Evolutionary conservation across 495 filamentous ascomycete genomes (phyloP).

Genomic region (Tuber microsphaerosporum): DNA sequence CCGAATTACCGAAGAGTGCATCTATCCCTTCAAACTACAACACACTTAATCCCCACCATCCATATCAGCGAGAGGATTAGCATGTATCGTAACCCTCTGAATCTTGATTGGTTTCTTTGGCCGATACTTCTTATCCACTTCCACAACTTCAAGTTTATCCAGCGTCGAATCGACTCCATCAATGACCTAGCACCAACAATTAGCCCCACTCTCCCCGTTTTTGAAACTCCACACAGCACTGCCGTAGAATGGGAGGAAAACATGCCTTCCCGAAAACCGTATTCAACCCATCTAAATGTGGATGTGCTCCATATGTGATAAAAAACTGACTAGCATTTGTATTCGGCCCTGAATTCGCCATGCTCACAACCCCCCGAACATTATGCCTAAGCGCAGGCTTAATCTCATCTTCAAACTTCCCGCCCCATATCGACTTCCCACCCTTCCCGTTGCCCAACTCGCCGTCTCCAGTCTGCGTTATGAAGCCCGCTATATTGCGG

Average conservation of each 20-base stretch:
- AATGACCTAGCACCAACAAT: conserved; percentile 46
- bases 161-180: conserved; percentile 58
- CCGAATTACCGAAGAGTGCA: neutral
- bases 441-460: conserved; percentile 61
- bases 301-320: conserved; percentile 72
- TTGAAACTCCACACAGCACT: conserved; percentile 47
- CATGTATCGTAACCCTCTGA: conserved; percentile 76
- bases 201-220: conserved; percentile 28
- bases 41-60: conserved; percentile 35
- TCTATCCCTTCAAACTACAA: neutral
- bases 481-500: conserved; percentile 78
- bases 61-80: conserved; percentile 73
- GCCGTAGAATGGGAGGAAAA: conserved; percentile 40
- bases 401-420: conserved; percentile 86
- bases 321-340: conserved; percentile 97
- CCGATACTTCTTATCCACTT: conserved; percentile 84
- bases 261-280: conserved; percentile 85
- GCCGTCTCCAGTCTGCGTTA: conserved; percentile 83
- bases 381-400: conserved; percentile 77
- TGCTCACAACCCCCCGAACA: conserved; percentile 74
- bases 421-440: conserved; percentile 77
- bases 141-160: conserved; percentile 66
- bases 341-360: conserved; percentile 83
- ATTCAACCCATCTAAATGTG: conserved; percentile 89
- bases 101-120: conserved; percentile 66